These are phyloP conservation scores for Suillus subluteus DNA, from an alignment of 768 basidiomycete species.

Conservation along the genomic window DNA sequence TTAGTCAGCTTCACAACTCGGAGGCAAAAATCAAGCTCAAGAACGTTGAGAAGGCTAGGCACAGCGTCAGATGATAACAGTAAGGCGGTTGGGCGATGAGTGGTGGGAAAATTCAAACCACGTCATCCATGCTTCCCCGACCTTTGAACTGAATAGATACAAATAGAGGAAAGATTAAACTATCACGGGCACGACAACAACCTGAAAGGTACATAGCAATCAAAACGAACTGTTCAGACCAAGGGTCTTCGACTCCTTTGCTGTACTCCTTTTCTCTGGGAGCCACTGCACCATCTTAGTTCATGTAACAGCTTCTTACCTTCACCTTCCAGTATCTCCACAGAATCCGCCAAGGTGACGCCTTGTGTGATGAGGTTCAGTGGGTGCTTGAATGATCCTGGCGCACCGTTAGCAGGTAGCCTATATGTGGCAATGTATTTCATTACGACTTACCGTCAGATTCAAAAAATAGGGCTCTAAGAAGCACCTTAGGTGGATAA, in stretches of 20 bases:
- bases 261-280: not conserved
- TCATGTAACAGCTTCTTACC: not conserved
- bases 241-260: not conserved
- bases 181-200: not conserved
- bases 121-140: not conserved
- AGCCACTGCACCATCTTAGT: not conserved
- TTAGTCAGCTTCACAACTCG: slow-evolving; percentile 1
- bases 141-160: not conserved
- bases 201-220: not conserved
- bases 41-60: too few species aligned
- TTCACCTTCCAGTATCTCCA: not conserved
- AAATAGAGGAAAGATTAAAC: not conserved
- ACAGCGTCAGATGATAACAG: not conserved
- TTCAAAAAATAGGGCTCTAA: not conserved
- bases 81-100: not conserved
- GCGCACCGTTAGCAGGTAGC: not conserved
- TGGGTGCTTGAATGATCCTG: not conserved
- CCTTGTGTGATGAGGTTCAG: not conserved
- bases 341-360: not conserved
- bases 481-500: not conserved
- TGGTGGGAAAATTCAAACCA: not conserved
- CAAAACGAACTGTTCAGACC: not conserved
- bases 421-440: not conserved
- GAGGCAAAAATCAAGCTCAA: too few species aligned
- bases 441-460: not conserved